Base-by-base conservation (phyloP, 108 stramenopile species). In the Skeletonema marinoi region DNA sequence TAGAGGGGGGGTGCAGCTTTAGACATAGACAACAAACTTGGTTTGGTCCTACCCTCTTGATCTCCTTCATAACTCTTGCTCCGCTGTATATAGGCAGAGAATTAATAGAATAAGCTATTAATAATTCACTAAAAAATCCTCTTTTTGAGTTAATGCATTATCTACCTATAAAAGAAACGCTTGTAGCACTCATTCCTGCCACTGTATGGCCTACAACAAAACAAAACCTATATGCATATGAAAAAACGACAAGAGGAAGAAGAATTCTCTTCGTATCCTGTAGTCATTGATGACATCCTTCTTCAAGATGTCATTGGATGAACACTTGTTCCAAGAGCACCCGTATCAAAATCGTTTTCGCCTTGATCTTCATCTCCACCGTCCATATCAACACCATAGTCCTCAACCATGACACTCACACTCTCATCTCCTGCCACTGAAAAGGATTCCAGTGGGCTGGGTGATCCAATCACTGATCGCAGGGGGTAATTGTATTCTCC, bases 341-440 rank as follows among this genome's bases (percentile, higher is more conserved):
- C 80, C 9, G 80, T 81, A 69, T 81, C 80, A 60, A 81, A 81
- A 59, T 81, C 80, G 25, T 62, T 62, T 70, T 74, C 79, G 29
- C 66, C 62, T 41, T 70, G 68, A 42, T 75, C 74, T 25, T 65
- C 74, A 56, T 81, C 80, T 42, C 61, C 71, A 42, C 60, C 71
- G 8, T 72, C 71, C 61, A 60, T 51, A 36, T 81, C 68, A 35
- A 62, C 54, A 29, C 68, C 74, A 1, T 58, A 69, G 21, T 81
- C 80, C 19, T 71, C 77, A 25, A 70, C 71, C 71, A 72, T 72
- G 71, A 62, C 60, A 41, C 71, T 72, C 41, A 70, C 54, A 32
- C 74, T 81, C 21, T 74, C 73, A 32, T 81, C 74, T 29, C 79
- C 73, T 12, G 42, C 56, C 11, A 51, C 46, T 30, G 41, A 42